A percentile compares a stretch with the other conserved stretches of the same genome.
phyloP scores from a whole-genome alignment of 139 green algal species.

The Haematococcus sp. region DNA sequence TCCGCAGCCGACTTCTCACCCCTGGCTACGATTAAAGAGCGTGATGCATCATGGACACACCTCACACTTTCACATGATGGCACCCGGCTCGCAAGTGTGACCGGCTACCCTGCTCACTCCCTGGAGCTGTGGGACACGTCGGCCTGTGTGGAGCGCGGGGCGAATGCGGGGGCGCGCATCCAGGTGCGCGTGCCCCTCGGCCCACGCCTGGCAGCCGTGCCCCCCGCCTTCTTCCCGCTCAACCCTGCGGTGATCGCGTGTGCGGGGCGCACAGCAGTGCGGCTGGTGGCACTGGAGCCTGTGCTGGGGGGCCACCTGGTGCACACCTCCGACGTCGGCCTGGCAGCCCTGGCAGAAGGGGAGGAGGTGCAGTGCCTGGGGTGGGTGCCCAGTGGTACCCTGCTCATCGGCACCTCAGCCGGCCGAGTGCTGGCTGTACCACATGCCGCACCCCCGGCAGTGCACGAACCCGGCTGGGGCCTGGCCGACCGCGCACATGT shows the following conservation, averaged over 20 bases:
- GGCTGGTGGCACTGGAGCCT: not conserved
- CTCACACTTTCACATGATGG: slow-evolving; percentile 9
- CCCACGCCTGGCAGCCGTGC: not conserved
- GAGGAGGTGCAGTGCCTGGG: not conserved
- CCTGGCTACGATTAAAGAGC: slow-evolving; percentile 22
- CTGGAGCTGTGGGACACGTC: slow-evolving; percentile 16
- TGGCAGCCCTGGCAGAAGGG: not conserved
- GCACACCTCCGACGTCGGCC: slow-evolving; percentile 4
- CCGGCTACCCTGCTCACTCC: not conserved
- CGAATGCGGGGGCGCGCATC: not conserved
- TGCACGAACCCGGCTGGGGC: too few species aligned
- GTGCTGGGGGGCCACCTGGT: not conserved
- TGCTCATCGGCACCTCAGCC: slow-evolving; percentile 1
- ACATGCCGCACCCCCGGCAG: too few species aligned
- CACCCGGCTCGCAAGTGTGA: not conserved
- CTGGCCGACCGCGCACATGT: too few species aligned
- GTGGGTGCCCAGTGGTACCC: slow-evolving; percentile 5
- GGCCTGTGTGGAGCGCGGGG: not conserved
- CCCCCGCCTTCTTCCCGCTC: slow-evolving; percentile 6
- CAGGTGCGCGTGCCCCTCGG: not conserved
- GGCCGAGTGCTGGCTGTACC: not conserved
- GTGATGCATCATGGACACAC: slow-evolving; percentile 5
- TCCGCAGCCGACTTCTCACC: slow-evolving; percentile 8
- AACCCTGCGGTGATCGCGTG: not conserved
- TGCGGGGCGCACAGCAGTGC: not conserved